Base-by-base conservation (phyloP, 2,329 filamentous ascomycete genomes). In the Westerdykella ornata region DNA sequence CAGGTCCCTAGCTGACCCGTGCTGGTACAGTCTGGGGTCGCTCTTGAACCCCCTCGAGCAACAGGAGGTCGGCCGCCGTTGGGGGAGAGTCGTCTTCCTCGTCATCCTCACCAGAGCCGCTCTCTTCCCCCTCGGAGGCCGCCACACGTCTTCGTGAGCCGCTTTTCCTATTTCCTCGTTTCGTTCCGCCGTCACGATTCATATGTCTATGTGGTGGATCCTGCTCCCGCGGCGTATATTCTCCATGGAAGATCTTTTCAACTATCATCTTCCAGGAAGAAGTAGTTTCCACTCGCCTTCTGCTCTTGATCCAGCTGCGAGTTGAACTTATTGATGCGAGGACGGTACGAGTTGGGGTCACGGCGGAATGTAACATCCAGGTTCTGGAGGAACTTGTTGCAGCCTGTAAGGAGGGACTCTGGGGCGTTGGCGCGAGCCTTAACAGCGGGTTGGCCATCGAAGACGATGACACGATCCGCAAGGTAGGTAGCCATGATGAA, bases 271-370 rank as follows among this genome's bases (percentile, higher is more conserved):
- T 97, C 90, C 68, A 97, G 69, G 85, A 97, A 97, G 83, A 95
- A 96, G 74, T 85, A 98, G 73, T 97, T 97, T 57, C 94, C 94
- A 52, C 71, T 72, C 60, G 88, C 57, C 77, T 98, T 98, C 77
- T 98, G 92, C 66, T 97, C 92, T 68, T 96, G 89, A 69, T 98
- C 92, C 55, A 97, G 79, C 74, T 98, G 92, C 64, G 85, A 92
- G 69, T 89, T 83, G 62, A 81, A 73, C 79, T 98, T 98, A 80
- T 98, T 98, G 76, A 98, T 98, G 72, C 94, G 88, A 48, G 94
- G 92, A 47, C 92, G 84, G 78, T 80, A 98, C 62, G 92, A 95
- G 72, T 84, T 88, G 48, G 94, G 92, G 63, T 98, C 92, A 66
- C 94, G 88, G 61, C 92, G 87, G 85, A 98, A 98, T 37, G 92